phyloP scores from a whole-genome alignment of 495 filamentous ascomycete species.

The Tuber melanosporum region DNA sequence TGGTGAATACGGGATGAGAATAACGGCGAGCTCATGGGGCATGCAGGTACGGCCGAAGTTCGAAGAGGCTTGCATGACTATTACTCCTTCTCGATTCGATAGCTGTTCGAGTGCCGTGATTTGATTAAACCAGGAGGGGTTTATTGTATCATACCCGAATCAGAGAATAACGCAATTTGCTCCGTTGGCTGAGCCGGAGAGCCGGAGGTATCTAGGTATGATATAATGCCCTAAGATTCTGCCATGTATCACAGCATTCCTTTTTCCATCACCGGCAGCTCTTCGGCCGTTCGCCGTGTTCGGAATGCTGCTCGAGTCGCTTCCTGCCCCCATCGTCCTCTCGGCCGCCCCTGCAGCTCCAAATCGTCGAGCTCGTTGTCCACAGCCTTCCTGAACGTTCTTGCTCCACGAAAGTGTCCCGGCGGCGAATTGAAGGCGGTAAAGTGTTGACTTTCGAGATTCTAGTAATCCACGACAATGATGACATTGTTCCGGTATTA shows the following conservation, averaged over 20 bases:
- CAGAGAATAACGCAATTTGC: not conserved
- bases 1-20: no score
- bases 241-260: not conserved
- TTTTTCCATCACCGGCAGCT: not conserved
- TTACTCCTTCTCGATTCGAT: not conserved
- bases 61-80: not conserved
- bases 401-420: constrained; percentile 55
- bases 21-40: no score
- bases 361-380: constrained; percentile 51
- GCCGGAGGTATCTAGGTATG: not conserved
- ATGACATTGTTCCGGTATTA: no score
- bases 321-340: constrained; percentile 20
- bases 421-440: constrained; percentile 51
- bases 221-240: not conserved
- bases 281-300: not conserved
- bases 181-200: not conserved
- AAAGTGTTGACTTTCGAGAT: no score
- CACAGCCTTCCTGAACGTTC: constrained; percentile 62
- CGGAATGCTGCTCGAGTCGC: constrained; percentile 22
- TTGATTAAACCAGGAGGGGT: not conserved
- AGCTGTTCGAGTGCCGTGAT: not conserved
- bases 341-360: constrained; percentile 11
- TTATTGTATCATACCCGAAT: not conserved
- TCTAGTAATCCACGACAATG: no score
- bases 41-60: no score